Evolutionary conservation across 1,284 basidiomycete genomes (phyloP).

Genomic region (Gymnopus androsaceus): DNA sequence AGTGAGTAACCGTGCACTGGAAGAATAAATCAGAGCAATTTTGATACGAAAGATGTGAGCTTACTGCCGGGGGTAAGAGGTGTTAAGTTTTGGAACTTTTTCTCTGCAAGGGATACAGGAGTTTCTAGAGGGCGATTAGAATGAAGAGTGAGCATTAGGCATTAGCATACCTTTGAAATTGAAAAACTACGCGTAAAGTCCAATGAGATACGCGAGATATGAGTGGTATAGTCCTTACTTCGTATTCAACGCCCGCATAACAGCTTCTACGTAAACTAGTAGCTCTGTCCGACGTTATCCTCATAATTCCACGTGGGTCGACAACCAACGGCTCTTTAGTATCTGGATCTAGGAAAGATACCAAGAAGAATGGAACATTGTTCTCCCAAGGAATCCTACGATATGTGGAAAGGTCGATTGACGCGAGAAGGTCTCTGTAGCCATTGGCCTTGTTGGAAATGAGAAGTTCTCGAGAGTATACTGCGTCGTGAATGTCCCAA

Average conservation of each 20-base stretch:
- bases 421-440: slow-evolving; percentile 85
- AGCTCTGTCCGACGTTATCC: slow-evolving; percentile 56
- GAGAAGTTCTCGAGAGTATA: slow-evolving; percentile 82
- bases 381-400: slow-evolving; percentile 92
- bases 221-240: slow-evolving; percentile 54
- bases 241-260: slow-evolving; percentile 88
- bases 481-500: slow-evolving; percentile 86
- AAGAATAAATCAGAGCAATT: neutral
- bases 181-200: slow-evolving; percentile 70
- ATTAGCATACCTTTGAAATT: slow-evolving; percentile 79
- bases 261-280: slow-evolving; percentile 56
- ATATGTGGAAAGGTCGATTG: slow-evolving; percentile 83
- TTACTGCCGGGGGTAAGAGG: slow-evolving; percentile 90
- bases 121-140: slow-evolving; percentile 59
- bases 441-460: slow-evolving; percentile 92
- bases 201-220: slow-evolving; percentile 6
- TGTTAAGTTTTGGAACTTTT: slow-evolving; percentile 74
- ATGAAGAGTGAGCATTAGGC: neutral
- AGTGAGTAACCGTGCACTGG: slow-evolving; percentile 92
- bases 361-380: slow-evolving; percentile 90
- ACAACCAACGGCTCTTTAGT: slow-evolving; percentile 75
- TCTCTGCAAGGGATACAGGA: slow-evolving; percentile 71
- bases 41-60: slow-evolving; percentile 32
- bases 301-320: slow-evolving; percentile 85
- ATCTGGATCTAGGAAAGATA: slow-evolving; percentile 87